These are phyloP conservation scores for Ophiostoma tasmaniense DNA, from an alignment of 2,329 filamentous ascomycete species.

Conservation along the genomic window DNA sequence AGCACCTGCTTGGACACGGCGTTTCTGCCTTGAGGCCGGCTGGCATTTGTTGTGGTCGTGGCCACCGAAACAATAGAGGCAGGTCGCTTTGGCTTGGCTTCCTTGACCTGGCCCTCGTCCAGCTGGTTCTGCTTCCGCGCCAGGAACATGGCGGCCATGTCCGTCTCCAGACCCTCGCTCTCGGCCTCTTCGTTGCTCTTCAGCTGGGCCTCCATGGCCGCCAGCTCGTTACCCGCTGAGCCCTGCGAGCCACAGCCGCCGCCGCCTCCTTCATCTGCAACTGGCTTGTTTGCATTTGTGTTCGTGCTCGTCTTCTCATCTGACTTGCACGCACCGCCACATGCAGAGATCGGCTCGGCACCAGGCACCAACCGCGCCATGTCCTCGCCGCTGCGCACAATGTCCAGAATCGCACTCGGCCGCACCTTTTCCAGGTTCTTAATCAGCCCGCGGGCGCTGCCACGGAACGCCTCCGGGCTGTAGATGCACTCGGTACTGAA, in stretches of 20 bases:
- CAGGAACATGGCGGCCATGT: conserved; percentile 46
- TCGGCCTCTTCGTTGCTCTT: conserved; percentile 53
- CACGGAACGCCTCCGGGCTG: conserved; percentile 91
- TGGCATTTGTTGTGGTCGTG: background rate
- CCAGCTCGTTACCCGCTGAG: conserved; percentile 67
- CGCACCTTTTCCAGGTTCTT: conserved; percentile 91
- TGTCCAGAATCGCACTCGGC: conserved; percentile 88
- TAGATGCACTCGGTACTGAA: conserved; percentile 99
- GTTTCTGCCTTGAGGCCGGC: conserved; percentile 21
- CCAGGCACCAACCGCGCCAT: conserved; percentile 81
- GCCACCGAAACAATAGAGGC: background rate
- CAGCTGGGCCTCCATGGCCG: conserved; percentile 68
- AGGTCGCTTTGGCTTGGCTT: conserved; percentile 18
- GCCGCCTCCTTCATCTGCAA: conserved; percentile 3
- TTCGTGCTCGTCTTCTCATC: background rate
- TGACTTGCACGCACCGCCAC: conserved; percentile 11
- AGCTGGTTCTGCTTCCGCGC: conserved; percentile 27
- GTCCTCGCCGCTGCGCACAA: conserved; percentile 90
- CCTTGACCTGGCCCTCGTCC: conserved; percentile 17
- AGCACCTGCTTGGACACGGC: conserved; percentile 57
- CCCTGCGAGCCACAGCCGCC: conserved; percentile 70
- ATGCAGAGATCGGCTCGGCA: conserved; percentile 31
- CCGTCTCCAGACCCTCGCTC: conserved; percentile 51
- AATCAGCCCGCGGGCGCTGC: conserved; percentile 82
- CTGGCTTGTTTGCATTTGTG: background rate